These are phyloP conservation scores for Omphalea diandra DNA, from an alignment of 441 rosid genomes.

Conservation along the genomic window DNA sequence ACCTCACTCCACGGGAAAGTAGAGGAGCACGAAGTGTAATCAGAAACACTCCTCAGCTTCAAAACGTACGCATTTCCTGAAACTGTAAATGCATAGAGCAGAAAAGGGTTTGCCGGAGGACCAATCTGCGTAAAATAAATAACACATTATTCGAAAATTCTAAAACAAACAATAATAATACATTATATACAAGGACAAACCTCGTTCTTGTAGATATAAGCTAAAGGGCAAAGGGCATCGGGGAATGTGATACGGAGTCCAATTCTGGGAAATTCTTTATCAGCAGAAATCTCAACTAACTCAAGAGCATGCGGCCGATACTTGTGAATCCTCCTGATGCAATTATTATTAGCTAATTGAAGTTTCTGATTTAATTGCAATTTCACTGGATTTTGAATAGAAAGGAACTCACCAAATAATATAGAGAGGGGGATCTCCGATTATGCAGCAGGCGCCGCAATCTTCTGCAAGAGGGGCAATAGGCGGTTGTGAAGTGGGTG, in stretches of 20 bases:
- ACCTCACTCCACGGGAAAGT: conserved; percentile 49
- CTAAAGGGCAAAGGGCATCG: conserved; percentile 64
- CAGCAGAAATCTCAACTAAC: conserved; percentile 62
- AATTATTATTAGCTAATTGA: neutral
- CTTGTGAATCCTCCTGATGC: conserved; percentile 57
- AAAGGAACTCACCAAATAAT: conserved; percentile 43
- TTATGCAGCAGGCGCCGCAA: conserved; percentile 47
- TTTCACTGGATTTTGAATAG: neutral
- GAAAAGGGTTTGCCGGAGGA: conserved; percentile 33
- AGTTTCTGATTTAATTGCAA: neutral
- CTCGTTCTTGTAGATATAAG: conserved; percentile 51
- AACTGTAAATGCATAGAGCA: conserved; percentile 60
- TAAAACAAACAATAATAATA: too few species aligned
- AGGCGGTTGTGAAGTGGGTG: neutral
- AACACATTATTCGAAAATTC: too few species aligned
- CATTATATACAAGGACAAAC: conserved; percentile 22
- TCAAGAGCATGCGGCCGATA: conserved; percentile 50
- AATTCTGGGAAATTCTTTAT: conserved; percentile 43
- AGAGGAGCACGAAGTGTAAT: conserved; percentile 46
- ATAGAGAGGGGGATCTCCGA: conserved; percentile 46
- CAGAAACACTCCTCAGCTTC: conserved; percentile 44
- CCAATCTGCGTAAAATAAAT: conserved; percentile 38
- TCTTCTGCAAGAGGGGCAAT: conserved; percentile 44
- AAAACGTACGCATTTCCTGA: conserved; percentile 70
- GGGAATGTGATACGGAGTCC: conserved; percentile 73